phyloP scores from a whole-genome alignment of 805 yeast genomes.

The Yarrowia sp. region DNA sequence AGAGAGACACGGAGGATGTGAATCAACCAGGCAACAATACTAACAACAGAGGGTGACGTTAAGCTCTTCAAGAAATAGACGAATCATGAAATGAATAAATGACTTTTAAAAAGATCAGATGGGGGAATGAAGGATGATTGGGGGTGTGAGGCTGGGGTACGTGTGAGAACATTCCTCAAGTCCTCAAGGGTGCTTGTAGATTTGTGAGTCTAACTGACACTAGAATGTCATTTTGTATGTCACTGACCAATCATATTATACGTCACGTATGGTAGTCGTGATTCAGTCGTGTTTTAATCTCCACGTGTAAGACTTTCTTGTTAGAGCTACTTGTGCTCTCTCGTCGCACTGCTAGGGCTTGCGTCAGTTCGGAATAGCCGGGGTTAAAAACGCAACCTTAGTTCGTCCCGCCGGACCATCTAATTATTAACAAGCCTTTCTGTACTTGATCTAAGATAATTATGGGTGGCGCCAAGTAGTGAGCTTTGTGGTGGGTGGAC shows the following conservation, averaged over 20 bases:
- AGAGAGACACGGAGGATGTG: neutral
- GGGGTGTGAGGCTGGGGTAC: neutral
- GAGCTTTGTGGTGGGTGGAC: neutral
- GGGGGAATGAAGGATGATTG: neutral
- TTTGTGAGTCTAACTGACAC: too few species aligned
- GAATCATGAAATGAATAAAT: slow-evolving; percentile 19
- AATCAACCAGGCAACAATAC: neutral
- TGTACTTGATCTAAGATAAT: neutral
- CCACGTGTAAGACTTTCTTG: neutral
- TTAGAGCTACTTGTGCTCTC: too few species aligned
- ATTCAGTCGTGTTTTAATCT: too few species aligned
- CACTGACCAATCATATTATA: too few species aligned
- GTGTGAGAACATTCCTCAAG: too few species aligned
- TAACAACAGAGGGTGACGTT: slow-evolving; percentile 26
- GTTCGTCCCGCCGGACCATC: neutral
- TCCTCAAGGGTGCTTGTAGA: too few species aligned
- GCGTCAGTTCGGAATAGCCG: neutral
- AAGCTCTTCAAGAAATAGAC: slow-evolving; percentile 23
- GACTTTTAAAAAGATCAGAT: neutral
- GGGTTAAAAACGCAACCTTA: slow-evolving; percentile 8
- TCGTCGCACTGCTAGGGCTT: too few species aligned
- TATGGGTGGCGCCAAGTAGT: neutral
- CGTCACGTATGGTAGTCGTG: neutral
- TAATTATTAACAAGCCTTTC: neutral
- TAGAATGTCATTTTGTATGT: too few species aligned